Evolutionary conservation across 2,329 filamentous ascomycete species (phyloP).

Genomic region (Aspergillus floridensis): DNA sequence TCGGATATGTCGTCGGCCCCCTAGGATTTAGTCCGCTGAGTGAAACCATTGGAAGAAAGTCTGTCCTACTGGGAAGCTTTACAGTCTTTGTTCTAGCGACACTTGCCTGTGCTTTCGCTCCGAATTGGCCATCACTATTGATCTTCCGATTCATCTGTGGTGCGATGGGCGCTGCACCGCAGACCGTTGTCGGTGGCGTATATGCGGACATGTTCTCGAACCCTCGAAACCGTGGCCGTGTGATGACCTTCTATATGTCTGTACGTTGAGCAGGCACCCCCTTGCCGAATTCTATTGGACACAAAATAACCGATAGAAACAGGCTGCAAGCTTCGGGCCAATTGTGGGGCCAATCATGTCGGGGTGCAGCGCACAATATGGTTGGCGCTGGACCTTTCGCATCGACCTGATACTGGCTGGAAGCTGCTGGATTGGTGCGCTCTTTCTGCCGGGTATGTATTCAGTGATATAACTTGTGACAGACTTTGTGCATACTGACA

Average conservation of each 20-base stretch:
- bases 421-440: conserved; percentile 55
- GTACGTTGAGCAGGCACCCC: conserved; percentile 18
- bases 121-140: conserved; percentile 40
- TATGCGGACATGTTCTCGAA: conserved; percentile 48
- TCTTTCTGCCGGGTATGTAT: conserved; percentile 54
- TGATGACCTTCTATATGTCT: conserved; percentile 44
- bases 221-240: conserved; percentile 35
- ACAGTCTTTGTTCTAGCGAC: conserved; percentile 41
- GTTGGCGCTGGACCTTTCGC: conserved; percentile 52
- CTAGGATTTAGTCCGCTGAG: conserved; percentile 44
- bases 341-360: conserved; percentile 46
- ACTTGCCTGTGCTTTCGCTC: conserved; percentile 43
- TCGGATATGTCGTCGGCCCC: conserved; percentile 42
- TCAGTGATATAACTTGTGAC: background rate
- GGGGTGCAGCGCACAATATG: conserved; percentile 40
- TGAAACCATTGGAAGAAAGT: conserved; percentile 41
- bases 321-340: conserved; percentile 41
- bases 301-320: background rate
- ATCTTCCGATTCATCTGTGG: conserved; percentile 47
- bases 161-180: conserved; percentile 41
- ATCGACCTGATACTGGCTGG: conserved; percentile 65
- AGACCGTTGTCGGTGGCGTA: conserved; percentile 45
- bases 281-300: background rate
- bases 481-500: conserved; percentile 1
- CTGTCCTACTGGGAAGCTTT: conserved; percentile 52